Percentiles rank a stretch among this genome's conserved stretches.
Conservation (phyloP, 2,329 filamentous ascomycete species). For the Cercospora beticola region DNA sequence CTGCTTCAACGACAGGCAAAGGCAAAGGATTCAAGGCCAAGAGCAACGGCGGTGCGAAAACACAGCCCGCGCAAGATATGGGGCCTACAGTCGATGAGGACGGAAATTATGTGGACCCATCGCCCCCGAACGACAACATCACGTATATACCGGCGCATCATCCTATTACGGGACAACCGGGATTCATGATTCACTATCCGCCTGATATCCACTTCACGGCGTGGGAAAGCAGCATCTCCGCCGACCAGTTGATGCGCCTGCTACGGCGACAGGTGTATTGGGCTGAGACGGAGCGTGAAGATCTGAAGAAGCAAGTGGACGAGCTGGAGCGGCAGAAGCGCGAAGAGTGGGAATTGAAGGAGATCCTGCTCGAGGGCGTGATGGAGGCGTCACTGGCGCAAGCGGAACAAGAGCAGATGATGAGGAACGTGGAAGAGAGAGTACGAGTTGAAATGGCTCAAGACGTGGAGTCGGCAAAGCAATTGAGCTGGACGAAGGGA, state of each 20-base stretch:
- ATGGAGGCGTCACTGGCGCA: conserved; percentile 67
- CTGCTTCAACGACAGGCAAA: conserved; percentile 57
- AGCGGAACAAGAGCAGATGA: conserved; percentile 35
- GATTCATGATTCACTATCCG: conserved; percentile 53
- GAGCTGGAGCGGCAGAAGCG: conserved; percentile 65
- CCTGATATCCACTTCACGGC: conserved; percentile 61
- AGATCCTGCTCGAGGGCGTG: conserved; percentile 72
- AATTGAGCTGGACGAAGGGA: conserved; percentile 32
- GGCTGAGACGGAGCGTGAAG: conserved; percentile 66
- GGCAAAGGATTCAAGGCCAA: conserved; percentile 42
- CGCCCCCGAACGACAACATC: conserved; percentile 54
- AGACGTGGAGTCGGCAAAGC: conserved; percentile 40
- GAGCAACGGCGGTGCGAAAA: conserved; percentile 35
- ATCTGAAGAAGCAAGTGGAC: conserved; percentile 64
- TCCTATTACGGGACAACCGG: conserved; percentile 55
- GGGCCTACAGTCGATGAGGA: conserved; percentile 35
- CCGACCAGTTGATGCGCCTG: conserved; percentile 65
- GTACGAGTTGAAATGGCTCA: conserved; percentile 39
- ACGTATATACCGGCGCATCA: conserved; percentile 60
- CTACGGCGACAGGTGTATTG: conserved; percentile 67
- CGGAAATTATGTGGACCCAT: conserved; percentile 35
- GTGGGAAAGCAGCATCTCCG: conserved; percentile 64
- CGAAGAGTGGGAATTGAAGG: conserved; percentile 76
- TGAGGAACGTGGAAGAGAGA: conserved; percentile 37
- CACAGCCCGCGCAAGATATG: conserved; percentile 28